These are phyloP conservation scores for Adenanthera pavonina DNA, from an alignment of 306 rosid genomes.

Conservation along the genomic window DNA sequence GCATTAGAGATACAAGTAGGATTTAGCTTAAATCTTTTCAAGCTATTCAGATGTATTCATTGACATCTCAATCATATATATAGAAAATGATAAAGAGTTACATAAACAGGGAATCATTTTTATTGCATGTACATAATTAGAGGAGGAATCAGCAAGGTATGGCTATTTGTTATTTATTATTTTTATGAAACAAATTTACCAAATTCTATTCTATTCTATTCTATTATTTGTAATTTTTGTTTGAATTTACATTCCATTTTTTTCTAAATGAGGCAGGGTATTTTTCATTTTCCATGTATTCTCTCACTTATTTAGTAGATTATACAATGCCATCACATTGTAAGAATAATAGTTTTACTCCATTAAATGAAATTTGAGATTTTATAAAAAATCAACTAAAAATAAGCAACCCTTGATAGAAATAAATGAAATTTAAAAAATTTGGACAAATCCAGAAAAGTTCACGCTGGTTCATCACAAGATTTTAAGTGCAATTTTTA, in stretches of 20 bases:
- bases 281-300: background rate
- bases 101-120: slow-evolving; percentile 29
- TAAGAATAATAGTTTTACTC: no score
- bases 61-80: slow-evolving; percentile 47
- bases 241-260: background rate
- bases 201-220: background rate
- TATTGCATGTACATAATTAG: slow-evolving; percentile 53
- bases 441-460: no score
- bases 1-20: slow-evolving; percentile 28
- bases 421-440: no score
- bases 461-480: no score
- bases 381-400: no score
- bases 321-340: no score
- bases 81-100: slow-evolving; percentile 29
- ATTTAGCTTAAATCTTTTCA: slow-evolving; percentile 32
- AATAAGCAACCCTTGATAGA: no score
- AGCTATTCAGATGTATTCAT: slow-evolving; percentile 39
- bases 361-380: no score
- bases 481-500: background rate
- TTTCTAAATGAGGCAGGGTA: background rate
- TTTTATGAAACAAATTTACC: background rate
- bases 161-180: background rate
- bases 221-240: background rate
- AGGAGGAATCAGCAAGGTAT: slow-evolving; percentile 24
- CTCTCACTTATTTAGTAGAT: background rate